Conservation (phyloP, 495 filamentous ascomycete species). For the Neurospora terricola region DNA sequence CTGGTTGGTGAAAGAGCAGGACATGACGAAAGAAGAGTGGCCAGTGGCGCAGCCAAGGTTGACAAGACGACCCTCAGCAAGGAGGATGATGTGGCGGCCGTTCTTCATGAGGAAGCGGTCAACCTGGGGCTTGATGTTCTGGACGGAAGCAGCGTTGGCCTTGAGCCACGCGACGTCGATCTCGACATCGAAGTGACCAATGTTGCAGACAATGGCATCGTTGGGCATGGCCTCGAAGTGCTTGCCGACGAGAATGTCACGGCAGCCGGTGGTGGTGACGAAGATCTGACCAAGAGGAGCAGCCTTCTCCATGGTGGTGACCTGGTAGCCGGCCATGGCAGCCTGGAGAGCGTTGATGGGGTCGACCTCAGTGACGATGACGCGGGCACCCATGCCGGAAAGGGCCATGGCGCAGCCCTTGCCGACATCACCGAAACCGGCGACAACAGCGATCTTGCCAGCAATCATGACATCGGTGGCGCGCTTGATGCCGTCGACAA, state of each 20-base stretch:
- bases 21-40: slow-evolving; percentile 99
- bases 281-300: slow-evolving; percentile 87
- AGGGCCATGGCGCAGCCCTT: slow-evolving; percentile 97
- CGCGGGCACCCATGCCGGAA: slow-evolving; percentile 92
- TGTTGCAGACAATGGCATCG: slow-evolving; percentile 99
- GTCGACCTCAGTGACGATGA: slow-evolving; percentile 94
- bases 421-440: slow-evolving; percentile 97
- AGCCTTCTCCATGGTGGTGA: slow-evolving; percentile 96
- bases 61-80: slow-evolving; percentile 96
- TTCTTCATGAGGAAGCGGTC: slow-evolving; percentile 92
- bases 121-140: slow-evolving; percentile 99
- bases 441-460: slow-evolving; percentile 94
- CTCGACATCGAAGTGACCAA: slow-evolving; percentile 99
- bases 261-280: slow-evolving; percentile 97
- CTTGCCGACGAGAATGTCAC: slow-evolving; percentile 83
- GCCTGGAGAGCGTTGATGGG: slow-evolving; percentile 99
- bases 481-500: slow-evolving; percentile 99
- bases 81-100: slow-evolving; percentile 94
- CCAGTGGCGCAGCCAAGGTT: slow-evolving; percentile 98
- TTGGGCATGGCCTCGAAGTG: slow-evolving; percentile 98
- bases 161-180: slow-evolving; percentile 99
- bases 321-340: slow-evolving; percentile 93
- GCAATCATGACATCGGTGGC: slow-evolving; percentile 99
- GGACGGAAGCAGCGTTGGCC: slow-evolving; percentile 77
- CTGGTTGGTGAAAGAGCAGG: slow-evolving; percentile 99